Base-by-base conservation (phyloP, 2,329 filamentous ascomycete genomes). In the Dactylellina haptotyla region DNA sequence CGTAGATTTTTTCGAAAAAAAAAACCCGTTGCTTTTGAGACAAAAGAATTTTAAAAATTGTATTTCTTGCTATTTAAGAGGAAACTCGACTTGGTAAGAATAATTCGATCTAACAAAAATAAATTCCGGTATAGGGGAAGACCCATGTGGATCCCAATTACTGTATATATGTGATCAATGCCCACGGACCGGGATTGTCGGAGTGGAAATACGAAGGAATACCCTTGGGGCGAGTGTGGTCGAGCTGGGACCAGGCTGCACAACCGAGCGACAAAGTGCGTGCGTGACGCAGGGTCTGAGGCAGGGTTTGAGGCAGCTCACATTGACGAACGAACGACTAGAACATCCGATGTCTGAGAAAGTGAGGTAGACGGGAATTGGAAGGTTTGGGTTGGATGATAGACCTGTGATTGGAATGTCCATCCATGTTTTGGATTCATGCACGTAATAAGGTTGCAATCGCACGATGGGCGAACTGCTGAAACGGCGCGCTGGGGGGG, bases 211-310 rank as follows among this genome's bases (percentile, higher is more conserved):
- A 23, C n/a, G 30, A 45, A 59, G 26, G 41, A 26, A 18, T 6
- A 59, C 39, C 56, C 56, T 37, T 59, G 56, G 37, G 26, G 10
- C 26, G n/a, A 25, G 6, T 23, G n/a, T n/a, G n/a, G n/a, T n/a
- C n/a, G 18, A 58, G 30, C 39, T 59, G 16, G 28, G 39, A 18
- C 62, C 50, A 58, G 28, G 39, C 30, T 34, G 18, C 45, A 39
- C 39, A 66, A 20, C 30, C 43, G 50, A 57, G 30, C 30, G 51
- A 57, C 62, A 48, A 30, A 41, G n/a, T n/a, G n/a, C n/a, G n/a
- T 57, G 18, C 8, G 53, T 10, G 30, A 39, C 18, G 50, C 50
- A 54, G 18, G 50, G 50, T 39, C n/a, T n/a, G n/a, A n/a, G n/a
- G n/a, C n/a, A n/a, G n/a, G n/a, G n/a, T 54, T 54, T 23, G 37